phyloP scores from a whole-genome alignment of 1,139 yeast species.

The Blastobotrys indianensis region DNA sequence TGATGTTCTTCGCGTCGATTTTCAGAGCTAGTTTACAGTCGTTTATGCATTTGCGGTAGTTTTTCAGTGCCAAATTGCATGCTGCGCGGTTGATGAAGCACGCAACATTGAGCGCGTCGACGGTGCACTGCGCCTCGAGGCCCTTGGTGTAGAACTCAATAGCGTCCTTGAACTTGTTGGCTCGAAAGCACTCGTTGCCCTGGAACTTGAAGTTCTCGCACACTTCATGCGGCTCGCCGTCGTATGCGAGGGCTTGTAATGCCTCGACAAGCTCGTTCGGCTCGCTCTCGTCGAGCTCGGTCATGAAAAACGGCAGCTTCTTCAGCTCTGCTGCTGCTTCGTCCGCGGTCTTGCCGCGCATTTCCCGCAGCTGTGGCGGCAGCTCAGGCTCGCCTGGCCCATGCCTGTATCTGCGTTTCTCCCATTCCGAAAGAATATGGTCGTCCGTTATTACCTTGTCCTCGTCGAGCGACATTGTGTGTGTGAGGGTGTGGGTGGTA shows the following conservation, averaged over 20 bases:
- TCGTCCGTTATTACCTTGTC: not conserved
- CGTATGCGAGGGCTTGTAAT: conserved; percentile 83
- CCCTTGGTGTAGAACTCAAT: conserved; percentile 76
- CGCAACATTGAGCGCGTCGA: conserved; percentile 50
- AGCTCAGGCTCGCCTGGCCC: conserved; percentile 51
- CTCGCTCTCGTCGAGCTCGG: conserved; percentile 68
- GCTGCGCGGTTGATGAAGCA: conserved; percentile 83
- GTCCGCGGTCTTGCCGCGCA: conserved; percentile 44
- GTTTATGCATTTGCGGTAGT: conserved; percentile 78
- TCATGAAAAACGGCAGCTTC: conserved; percentile 91
- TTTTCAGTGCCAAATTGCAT: conserved; percentile 69
- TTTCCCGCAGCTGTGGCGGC: conserved; percentile 74
- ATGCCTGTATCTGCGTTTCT: conserved; percentile 6
- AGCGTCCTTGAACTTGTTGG: conserved; percentile 68
- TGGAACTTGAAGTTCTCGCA: conserved; percentile 87
- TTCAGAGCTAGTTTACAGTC: conserved; percentile 73
- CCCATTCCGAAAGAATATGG: conserved; percentile 8
- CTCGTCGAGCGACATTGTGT: too few species aligned
- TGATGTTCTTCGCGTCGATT: conserved; percentile 62
- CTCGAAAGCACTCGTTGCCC: conserved; percentile 81
- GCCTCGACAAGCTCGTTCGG: conserved; percentile 85
- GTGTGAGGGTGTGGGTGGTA: too few species aligned
- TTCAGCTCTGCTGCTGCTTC: conserved; percentile 76
- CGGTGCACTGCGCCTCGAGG: conserved; percentile 51
- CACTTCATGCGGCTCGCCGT: conserved; percentile 90